Evolutionary conservation across 495 filamentous ascomycete genomes (phyloP).

Genomic region (Parathielavia hyrcaniae): DNA sequence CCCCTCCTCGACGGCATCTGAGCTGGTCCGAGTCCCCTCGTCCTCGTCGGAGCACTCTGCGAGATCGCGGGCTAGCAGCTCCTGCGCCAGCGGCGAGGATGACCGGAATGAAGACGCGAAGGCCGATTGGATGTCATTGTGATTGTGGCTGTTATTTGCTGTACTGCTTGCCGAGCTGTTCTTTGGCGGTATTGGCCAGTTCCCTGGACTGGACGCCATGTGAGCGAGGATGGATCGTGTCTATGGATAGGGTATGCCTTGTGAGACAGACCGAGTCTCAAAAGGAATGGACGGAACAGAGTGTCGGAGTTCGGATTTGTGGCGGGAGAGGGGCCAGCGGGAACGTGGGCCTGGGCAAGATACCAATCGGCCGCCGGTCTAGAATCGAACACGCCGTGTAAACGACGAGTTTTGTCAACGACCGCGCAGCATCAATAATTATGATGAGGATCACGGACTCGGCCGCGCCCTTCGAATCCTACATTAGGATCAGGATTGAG

Average conservation of each 20-base stretch:
- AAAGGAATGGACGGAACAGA: no score
- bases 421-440: no score
- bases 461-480: no score
- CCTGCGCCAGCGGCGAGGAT: constrained; percentile 57
- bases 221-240: background rate
- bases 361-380: no score
- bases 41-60: constrained; percentile 52
- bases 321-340: no score
- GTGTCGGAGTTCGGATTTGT: no score
- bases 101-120: constrained; percentile 46
- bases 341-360: no score
- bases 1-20: constrained; percentile 19
- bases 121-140: constrained; percentile 16
- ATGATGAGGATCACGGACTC: no score
- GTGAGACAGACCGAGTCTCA: background rate
- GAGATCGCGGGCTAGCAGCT: constrained; percentile 64
- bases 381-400: no score
- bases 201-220: constrained; percentile 14
- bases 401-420: no score
- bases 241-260: background rate
- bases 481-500: no score
- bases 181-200: constrained; percentile 16
- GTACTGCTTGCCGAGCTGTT: background rate
- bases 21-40: constrained; percentile 41
- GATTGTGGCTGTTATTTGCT: constrained; percentile 1